Conservation (phyloP, 441 rosid genomes). For the Corymbia calophylla region DNA sequence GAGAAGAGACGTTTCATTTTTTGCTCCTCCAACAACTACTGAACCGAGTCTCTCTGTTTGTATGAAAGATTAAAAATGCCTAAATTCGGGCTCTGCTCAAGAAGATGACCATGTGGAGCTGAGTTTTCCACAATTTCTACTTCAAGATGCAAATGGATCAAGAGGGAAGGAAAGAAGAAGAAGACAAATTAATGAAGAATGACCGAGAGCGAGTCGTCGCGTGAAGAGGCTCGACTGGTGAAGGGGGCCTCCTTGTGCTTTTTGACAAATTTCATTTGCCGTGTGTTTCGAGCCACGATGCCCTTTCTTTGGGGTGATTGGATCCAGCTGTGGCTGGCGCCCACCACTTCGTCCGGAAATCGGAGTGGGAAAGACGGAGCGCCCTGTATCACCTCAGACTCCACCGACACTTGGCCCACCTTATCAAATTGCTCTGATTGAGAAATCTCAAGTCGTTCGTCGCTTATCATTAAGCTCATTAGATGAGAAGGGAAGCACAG, state of each 20-base stretch:
- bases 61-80: neutral
- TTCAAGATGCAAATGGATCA: neutral
- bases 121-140: accelerated
- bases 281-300: accelerated
- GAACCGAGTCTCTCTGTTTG: neutral
- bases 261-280: neutral
- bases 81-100: neutral
- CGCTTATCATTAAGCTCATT: neutral
- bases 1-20: neutral
- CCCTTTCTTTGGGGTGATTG: neutral
- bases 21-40: accelerated
- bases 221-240: neutral
- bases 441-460: neutral
- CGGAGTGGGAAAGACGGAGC: neutral
- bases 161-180: too few species aligned
- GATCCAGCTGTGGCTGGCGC: too few species aligned
- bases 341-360: too few species aligned
- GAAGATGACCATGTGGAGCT: neutral
- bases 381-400: neutral
- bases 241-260: accelerated
- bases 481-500: neutral
- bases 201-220: accelerated
- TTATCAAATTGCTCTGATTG: accelerated
- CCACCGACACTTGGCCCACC: neutral
- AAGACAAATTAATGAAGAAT: accelerated